Base-by-base conservation (phyloP, 306 rosid genomes). In the Gillenia trifoliata region DNA sequence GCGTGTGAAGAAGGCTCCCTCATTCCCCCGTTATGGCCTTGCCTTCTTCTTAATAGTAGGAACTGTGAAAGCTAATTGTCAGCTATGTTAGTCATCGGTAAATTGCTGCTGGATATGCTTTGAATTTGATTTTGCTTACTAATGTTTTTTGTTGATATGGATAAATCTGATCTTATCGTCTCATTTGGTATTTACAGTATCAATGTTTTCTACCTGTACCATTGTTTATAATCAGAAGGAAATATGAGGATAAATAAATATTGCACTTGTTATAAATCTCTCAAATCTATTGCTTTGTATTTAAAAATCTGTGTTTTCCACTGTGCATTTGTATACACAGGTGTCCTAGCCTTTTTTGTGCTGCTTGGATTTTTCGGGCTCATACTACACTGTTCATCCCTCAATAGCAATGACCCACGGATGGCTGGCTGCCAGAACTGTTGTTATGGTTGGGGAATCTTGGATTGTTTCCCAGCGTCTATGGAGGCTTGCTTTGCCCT, bases 381-480 rank as follows among this genome's bases (percentile, higher is more conserved):
- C 74, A 89, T 95, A 82, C 92, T 90, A 40, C 99, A 95, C 76
- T 95, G 98, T 85, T 87, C 99, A 50, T 80, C 98, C 77, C 89
- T 92, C 70, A 92, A 89, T 83, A 76, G 79, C 84, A 90, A 87
- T 49, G 99, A 95, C 73, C 96, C 99, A 22, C 79, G 98, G 72
- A 89, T 95, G 92, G 96, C 97, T 49, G 98, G 99, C 50, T 95
- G 98, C 88, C 99, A 95, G 76, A 95, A 95, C 83, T 95, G 99
- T 83, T 95, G 99, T 77, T 95, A 95, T 55, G 99, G 99, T 22
- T 95, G 98, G 98, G 99, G 99, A 76, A 90, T 95, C 66, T 82
- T 95, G 87, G 99, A 95, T 84, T 95, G 99, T 86, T 95, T 95
- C 78, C 99, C 99, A 9, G 99, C 97, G n/a, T 95, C 99, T 34